A percentile compares a stretch with the other conserved stretches of the same genome.
These are phyloP conservation scores for Tremellales sp. DNA, from an alignment of 1,284 basidiomycete genomes.

Conservation along the genomic window DNA sequence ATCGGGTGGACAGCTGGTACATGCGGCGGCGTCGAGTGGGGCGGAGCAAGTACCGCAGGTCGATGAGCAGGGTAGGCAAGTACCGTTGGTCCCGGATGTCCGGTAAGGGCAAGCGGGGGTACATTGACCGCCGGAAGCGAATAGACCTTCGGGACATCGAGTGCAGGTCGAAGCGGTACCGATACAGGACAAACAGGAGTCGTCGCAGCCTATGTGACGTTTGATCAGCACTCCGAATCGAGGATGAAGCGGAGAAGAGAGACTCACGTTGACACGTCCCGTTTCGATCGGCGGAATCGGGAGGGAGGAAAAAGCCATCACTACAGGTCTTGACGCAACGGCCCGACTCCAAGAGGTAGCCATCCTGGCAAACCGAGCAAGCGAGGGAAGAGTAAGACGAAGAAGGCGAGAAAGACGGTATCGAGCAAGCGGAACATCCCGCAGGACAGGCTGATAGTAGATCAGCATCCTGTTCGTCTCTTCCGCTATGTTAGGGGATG, in stretches of 20 bases:
- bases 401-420: constrained; percentile 38
- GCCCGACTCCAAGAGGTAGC: constrained; percentile 42
- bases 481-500: too few species aligned
- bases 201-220: constrained; percentile 41
- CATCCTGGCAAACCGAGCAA: constrained; percentile 48
- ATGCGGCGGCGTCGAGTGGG: constrained; percentile 16
- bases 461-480: not conserved
- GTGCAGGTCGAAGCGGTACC: constrained; percentile 38
- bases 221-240: constrained; percentile 1
- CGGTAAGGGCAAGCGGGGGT: constrained; percentile 38
- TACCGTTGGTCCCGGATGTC: constrained; percentile 28
- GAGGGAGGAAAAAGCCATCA: constrained; percentile 33
- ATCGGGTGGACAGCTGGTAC: constrained; percentile 39
- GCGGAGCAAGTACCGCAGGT: constrained; percentile 47
- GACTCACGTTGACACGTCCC: constrained; percentile 46
- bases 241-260: not conserved
- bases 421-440: constrained; percentile 44
- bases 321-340: constrained; percentile 42
- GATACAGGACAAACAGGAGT: constrained; percentile 43
- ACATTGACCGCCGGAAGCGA: constrained; percentile 44
- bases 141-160: constrained; percentile 28
- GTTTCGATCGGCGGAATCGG: constrained; percentile 20
- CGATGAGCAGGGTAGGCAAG: constrained; percentile 45
- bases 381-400: constrained; percentile 24
- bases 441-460: constrained; percentile 44